Base-by-base conservation (phyloP, 2,329 filamentous ascomycete genomes). In the Fusarium sp. region DNA sequence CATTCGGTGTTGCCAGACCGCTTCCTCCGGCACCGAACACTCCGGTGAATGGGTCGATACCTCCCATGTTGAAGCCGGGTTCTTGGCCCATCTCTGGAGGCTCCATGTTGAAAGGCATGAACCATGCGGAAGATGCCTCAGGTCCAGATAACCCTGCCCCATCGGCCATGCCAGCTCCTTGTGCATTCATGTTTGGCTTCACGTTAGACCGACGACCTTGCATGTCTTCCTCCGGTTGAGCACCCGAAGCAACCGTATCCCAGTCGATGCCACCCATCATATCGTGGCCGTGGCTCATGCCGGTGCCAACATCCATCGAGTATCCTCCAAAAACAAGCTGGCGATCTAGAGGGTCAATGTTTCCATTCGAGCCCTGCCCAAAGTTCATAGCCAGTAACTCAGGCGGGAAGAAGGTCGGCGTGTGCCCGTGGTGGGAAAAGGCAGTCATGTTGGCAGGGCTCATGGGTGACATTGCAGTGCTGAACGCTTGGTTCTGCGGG, bases 51-150 rank as follows among this genome's bases (percentile, higher is more conserved):
- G 80, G 79, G 65, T 88, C 87, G 27, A 85, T 79, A 38, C 81
- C 81, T 25, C 78, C 77, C 68, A 86, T 75, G 10, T 79, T 80
- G 29, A 83, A 75, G 22, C 78, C 79, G 55, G 84, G 70, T 40
- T 87, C 86, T 57, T 86, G 85, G 9, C 82, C 81, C 44, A 88
- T 80, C 61, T 89, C 88, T 0, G 92, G 90, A 22, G 94, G 92
- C 63, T 96, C 92, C 81, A 97, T 89, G 77, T 97, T 97, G 81
- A 97, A 97, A 2, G 95, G 94, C 84, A 97, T 90, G 79, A 97
- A 97, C 93, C 95, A 98, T 8, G 92, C 93, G 55, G 90, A 91
- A 53, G 83, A 86, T 4, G 85, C 82, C 66, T 89, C 87, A 38
- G 81, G 81, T 6, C 77, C 78, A 50, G 56, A 66, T 50, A 78